Base-by-base conservation (phyloP, 306 rosid species). In the Clitoria ternatea region DNA sequence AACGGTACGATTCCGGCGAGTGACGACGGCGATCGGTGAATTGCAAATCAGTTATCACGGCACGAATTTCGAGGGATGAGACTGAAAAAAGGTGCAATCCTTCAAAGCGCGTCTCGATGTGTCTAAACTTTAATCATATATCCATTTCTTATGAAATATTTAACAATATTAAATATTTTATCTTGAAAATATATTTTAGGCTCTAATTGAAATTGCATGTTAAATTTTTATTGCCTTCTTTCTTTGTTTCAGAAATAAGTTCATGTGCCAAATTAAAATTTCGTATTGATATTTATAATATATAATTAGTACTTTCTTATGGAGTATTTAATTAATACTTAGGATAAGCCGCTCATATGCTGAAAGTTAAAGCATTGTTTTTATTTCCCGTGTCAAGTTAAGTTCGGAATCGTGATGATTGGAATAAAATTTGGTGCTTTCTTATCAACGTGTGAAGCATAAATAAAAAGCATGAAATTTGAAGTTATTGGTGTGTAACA, bases 21-120 rank as follows among this genome's bases (percentile, higher is more conserved):
- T 18, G 43, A 50, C 40, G 60, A 43, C 13, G 47, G 61, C 4
- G 72, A 78, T 54, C 9, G 73, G 72, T 48, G 76, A 69, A 37
- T 59, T 9, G 3, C n/a, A 0, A 47, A 66, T 75, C 49, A 9
- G 42, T 4, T 9, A 37, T 42, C 47, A 2, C 1, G 7, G 7
- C 22, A 48, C 2, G 49, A 36, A 7, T 33, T 48, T 23, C 59
- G 35, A 52, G 24, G 7, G 49, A 6, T 5, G 37, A 56, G 26
- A 36, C 26, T n/a, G 42, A 19, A 24, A 2, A 33, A 30, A 1
- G 3, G n/a, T 15, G 33, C 33, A 45, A 23, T 26, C 15, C 32
- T 50, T 33, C 12, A 45, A 18, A 14, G 69, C 35, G 43, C 61
- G 69, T n/a, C n/a, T n/a, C n/a, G n/a, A n/a, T n/a, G n/a, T n/a